These are phyloP conservation scores for Fusarium irregulare DNA, from an alignment of 2,329 filamentous ascomycete genomes.

Conservation along the genomic window DNA sequence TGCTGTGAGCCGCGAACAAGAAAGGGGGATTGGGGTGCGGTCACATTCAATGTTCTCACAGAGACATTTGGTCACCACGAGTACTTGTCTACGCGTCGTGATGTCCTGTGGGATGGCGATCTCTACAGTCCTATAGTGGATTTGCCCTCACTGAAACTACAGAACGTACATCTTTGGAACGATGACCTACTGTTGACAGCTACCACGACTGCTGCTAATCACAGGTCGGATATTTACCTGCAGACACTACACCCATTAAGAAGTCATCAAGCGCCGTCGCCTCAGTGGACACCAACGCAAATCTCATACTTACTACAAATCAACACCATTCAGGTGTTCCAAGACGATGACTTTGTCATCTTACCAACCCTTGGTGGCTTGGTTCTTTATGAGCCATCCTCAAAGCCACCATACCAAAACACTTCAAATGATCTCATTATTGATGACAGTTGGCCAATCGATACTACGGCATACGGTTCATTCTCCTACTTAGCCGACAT, in stretches of 20 bases:
- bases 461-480: neutral
- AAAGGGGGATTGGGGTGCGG: slow-evolving; percentile 22
- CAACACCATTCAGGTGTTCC: slow-evolving; percentile 9
- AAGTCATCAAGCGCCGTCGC: neutral
- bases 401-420: neutral
- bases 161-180: slow-evolving; percentile 30
- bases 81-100: slow-evolving; percentile 8
- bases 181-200: slow-evolving; percentile 15
- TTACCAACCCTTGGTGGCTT: slow-evolving; percentile 22
- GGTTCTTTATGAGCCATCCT: slow-evolving; percentile 14
- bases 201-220: neutral
- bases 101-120: slow-evolving; percentile 15
- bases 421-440: neutral
- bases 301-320: neutral
- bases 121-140: neutral
- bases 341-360: slow-evolving; percentile 35
- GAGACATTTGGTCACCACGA: slow-evolving; percentile 25
- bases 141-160: neutral
- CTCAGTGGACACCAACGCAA: slow-evolving; percentile 1
- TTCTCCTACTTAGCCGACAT: neutral
- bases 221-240: neutral
- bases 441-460: neutral
- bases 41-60: slow-evolving; percentile 37
- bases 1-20: slow-evolving; percentile 11
- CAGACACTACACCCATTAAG: slow-evolving; percentile 13